phyloP scores from a whole-genome alignment of 768 basidiomycete species.

The Phanerochaete carnosa region DNA sequence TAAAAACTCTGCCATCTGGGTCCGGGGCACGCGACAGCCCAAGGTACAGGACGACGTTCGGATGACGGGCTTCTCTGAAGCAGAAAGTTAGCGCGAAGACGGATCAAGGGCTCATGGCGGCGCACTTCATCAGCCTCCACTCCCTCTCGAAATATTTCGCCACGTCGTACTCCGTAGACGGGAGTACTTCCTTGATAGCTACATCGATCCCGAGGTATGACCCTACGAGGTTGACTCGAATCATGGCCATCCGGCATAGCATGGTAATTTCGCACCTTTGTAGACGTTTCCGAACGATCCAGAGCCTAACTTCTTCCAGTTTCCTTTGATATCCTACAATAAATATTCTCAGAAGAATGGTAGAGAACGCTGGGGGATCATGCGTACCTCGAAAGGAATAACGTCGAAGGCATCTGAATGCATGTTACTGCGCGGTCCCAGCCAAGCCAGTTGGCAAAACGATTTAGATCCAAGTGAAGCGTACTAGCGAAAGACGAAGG shows the following conservation, averaged over 20 bases:
- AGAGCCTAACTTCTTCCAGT: slow-evolving; percentile 89
- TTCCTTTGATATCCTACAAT: slow-evolving; percentile 75
- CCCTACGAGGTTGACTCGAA: slow-evolving; percentile 39
- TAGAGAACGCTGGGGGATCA: not conserved
- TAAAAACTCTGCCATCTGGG: slow-evolving; percentile 84
- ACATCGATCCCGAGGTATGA: slow-evolving; percentile 94
- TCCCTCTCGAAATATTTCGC: slow-evolving; percentile 98
- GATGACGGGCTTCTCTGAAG: slow-evolving; percentile 77
- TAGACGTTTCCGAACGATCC: slow-evolving; percentile 93
- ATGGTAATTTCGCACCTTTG: slow-evolving; percentile 51
- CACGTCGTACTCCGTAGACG: slow-evolving; percentile 89
- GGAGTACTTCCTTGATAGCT: slow-evolving; percentile 94
- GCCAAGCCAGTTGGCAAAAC: slow-evolving; percentile 5
- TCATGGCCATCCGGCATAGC: slow-evolving; percentile 15
- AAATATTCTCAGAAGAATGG: slow-evolving; percentile 5
- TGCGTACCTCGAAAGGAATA: slow-evolving; percentile 77
- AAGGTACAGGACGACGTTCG: slow-evolving; percentile 90
- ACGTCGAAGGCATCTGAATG: slow-evolving; percentile 79
- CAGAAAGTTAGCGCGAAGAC: not conserved
- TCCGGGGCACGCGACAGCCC: slow-evolving; percentile 81
- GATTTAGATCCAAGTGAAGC: not conserved
- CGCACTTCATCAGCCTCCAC: slow-evolving; percentile 91
- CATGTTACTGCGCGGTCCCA: slow-evolving; percentile 12
- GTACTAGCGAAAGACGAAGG: not conserved
- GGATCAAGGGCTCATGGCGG: slow-evolving; percentile 8